Base-by-base conservation (phyloP, 805 yeast species). In the Saturnispora dispora region DNA sequence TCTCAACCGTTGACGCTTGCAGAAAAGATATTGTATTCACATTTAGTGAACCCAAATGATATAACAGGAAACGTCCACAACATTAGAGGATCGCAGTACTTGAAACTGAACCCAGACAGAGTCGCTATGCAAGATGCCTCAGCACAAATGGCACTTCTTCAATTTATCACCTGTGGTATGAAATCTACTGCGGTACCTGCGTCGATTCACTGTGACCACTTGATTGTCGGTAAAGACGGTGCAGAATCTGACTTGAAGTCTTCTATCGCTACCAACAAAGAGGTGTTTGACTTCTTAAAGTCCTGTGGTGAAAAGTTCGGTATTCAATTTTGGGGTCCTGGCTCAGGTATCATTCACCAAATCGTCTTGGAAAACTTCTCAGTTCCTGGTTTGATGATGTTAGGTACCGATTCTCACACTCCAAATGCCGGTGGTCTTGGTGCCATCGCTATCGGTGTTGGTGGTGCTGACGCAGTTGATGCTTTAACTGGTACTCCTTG, bases 91-190 rank as follows among this genome's bases (percentile, higher is more conserved):
- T 79, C 81, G 52, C 84, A 93, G 47, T 91, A 91, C 74, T 78
- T 90, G 71, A 91, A 91, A 74, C 79, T 91, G 68, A 84, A 95
- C 73, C 98, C 98, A 51, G 98, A 90, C 71, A 82, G 98, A 71
- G 97, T 91, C 55, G 97, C 97, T 47, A 89, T 96, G 85, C 98
- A 90, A 77, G 98, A 90, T 76, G 98, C 98, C 53, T 88, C 96
- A 53, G 97, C 97, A 53, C 98, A 90, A 76, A 90, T 90, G 98
- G 96, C 97, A 52, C 79, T 90, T 61, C 76, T 90, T 65, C 98
- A 90, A 76, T 90, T 90, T 71, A 89, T 89, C 95, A 85, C 96
- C 55, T 95, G 96, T 61, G 96, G 95, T 64, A 74, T 89, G 81
- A 84, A 87, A 56, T 78, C 81, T 66, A 95, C 90, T 48, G 95